Evolutionary conservation across 2,329 filamentous ascomycete genomes (phyloP), one percentile per base, ranked within the genome.

Genomic region (Sclerotinia trifoliorum): DNA sequence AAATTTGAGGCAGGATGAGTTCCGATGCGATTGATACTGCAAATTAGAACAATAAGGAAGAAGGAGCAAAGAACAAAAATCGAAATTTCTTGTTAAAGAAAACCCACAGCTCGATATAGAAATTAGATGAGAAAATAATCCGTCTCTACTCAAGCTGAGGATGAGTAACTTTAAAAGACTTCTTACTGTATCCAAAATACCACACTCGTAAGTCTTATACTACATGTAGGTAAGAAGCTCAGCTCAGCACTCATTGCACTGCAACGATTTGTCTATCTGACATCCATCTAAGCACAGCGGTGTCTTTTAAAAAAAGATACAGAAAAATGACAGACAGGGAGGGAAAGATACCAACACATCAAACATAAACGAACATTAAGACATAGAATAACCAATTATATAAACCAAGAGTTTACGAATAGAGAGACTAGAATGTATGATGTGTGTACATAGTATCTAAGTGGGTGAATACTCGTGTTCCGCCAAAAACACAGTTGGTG

Each of bases 101-200:
- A 42, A 35, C 21, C 6, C 21, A 61, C 21, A 24, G 11, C n/a
- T n/a, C 13, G 21, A 49, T 32, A 61, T 21, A 35, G 44, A 62
- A 32, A 8, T 39, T 39, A n/a, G 44, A 56, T n/a, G 46, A 51
- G 21, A 24, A 51, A 62, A 51, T 8, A 7, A 19, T 39, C 4
- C 21, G 21, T 51, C 7, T 24, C 21, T 17, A 19, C 58, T 51
- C 58, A 2, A 51, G 29, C 58, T 51, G 58, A 62, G 4, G 46
- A 62, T 61, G 26, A 51, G 29, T 51, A 61, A 61, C 21, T 21
- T 51, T 62, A 39, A n/a, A 62, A 51, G 44, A 48, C 58, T 49
- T 61, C 19, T 61, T 49, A 48, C 35, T 35, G 44, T 49, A 61
- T 44, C 58, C 58, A 61, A 61, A 26, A 61, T 17, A n/a, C 19